Conservation (phyloP, 1,284 basidiomycete genomes). For the Lignosus rhinocerotis region DNA sequence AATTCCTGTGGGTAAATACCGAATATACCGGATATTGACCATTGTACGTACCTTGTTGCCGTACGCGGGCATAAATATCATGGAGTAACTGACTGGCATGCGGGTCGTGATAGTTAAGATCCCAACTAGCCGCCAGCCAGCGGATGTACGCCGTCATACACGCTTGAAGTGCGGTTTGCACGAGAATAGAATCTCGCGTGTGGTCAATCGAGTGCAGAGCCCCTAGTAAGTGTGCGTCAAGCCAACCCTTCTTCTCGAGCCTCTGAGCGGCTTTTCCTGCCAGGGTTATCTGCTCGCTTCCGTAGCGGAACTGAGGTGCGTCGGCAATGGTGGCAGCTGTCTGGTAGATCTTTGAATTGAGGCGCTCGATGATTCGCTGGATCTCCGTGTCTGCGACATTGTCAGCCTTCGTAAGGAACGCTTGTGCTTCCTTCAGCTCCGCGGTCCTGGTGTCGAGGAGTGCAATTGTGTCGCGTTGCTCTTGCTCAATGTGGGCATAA, state of each 20-base stretch:
- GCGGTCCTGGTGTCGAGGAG: conserved; percentile 43
- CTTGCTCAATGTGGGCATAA: conserved; percentile 7
- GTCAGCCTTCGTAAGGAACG: conserved; percentile 48
- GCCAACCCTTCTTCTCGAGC: conserved; percentile 3
- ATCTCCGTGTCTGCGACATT: conserved; percentile 48
- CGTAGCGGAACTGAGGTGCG: conserved; percentile 8
- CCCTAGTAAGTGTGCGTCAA: conserved; percentile 27
- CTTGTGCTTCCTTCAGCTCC: conserved; percentile 47
- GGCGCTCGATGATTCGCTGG: conserved; percentile 41
- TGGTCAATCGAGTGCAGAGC: conserved; percentile 38
- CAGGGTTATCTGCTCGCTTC: not conserved
- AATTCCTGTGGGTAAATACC: not conserved
- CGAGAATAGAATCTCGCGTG: conserved; percentile 36
- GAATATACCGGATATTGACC: no score
- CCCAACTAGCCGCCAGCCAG: conserved; percentile 53
- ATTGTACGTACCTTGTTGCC: conserved; percentile 42
- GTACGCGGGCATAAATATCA: conserved; percentile 48
- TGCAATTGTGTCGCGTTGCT: conserved; percentile 6
- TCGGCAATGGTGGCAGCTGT: conserved; percentile 49
- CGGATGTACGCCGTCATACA: conserved; percentile 43
- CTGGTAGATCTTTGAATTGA: conserved; percentile 54
- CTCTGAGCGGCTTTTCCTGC: conserved; percentile 3
- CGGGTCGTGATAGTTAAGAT: conserved; percentile 42
- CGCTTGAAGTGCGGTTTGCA: conserved; percentile 54
- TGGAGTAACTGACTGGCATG: conserved; percentile 38